Evolutionary conservation across 257 asterid species (phyloP).

Genomic region (Phtheirospermum japonicum): DNA sequence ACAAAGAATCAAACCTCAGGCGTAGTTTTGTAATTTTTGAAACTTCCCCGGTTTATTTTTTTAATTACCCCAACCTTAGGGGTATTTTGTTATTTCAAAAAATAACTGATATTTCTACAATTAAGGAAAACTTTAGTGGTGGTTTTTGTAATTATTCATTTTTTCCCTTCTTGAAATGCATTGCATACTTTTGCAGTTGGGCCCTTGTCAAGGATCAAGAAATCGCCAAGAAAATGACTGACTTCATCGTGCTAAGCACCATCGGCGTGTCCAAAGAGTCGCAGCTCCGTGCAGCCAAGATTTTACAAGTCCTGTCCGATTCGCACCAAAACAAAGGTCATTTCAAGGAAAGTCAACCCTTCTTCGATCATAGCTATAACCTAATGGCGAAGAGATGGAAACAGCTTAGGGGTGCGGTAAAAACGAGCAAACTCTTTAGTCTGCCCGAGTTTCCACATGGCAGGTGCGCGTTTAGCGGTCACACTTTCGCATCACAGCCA

Average conservation of each 20-base stretch:
- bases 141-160: not conserved
- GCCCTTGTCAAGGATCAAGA: constrained; percentile 79
- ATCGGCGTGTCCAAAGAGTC: constrained; percentile 96
- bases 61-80: no score
- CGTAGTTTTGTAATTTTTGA: no score
- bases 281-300: constrained; percentile 84
- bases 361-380: constrained; percentile 56
- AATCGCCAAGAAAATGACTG: constrained; percentile 75
- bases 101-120: not conserved
- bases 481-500: constrained; percentile 57
- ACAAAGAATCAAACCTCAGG: no score
- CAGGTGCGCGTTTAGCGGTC: constrained; percentile 57
- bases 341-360: constrained; percentile 37
- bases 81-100: not conserved
- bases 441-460: constrained; percentile 53
- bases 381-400: constrained; percentile 69
- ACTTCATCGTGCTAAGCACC: constrained; percentile 65
- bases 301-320: constrained; percentile 55
- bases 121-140: not conserved
- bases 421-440: constrained; percentile 50
- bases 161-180: not conserved
- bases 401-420: constrained; percentile 59
- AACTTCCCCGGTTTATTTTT: no score
- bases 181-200: constrained; percentile 56
- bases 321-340: constrained; percentile 37